These are phyloP conservation scores for Leccinum rimulosum DNA, from an alignment of 768 basidiomycete species.

Conservation along the genomic window DNA sequence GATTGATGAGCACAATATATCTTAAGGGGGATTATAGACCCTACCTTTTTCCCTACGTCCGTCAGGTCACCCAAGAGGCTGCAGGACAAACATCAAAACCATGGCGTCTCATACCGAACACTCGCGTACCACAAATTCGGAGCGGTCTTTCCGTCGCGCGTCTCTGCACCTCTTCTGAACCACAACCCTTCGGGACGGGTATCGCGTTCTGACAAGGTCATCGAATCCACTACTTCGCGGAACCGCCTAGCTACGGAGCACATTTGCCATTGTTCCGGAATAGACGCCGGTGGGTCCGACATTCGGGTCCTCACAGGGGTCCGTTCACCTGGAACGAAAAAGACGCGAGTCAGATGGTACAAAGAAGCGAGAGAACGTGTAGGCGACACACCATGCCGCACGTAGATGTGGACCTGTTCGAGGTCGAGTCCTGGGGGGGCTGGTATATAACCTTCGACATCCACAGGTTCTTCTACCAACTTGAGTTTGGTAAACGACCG, in stretches of 20 bases:
- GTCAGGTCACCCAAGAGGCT: constrained; percentile 57
- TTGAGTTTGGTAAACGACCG: constrained; percentile 1
- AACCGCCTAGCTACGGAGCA: constrained; percentile 56
- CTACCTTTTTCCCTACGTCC: constrained; percentile 62
- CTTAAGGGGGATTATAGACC: constrained; percentile 1
- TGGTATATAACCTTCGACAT: constrained; percentile 58
- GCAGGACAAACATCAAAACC: not conserved
- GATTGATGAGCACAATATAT: constrained; percentile 2
- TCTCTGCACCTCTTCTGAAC: constrained; percentile 52
- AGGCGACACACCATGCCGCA: constrained; percentile 61
- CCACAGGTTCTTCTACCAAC: constrained; percentile 46
- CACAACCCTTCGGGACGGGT: constrained; percentile 30
- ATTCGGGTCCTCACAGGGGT: constrained; percentile 73
- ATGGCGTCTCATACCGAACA: not conserved
- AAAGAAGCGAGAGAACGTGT: not conserved
- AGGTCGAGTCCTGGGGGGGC: constrained; percentile 55
- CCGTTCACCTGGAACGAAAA: constrained; percentile 57
- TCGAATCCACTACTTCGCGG: constrained; percentile 40
- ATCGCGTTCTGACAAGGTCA: constrained; percentile 8
- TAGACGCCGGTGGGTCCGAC: constrained; percentile 55
- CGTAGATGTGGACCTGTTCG: constrained; percentile 72
- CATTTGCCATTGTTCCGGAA: constrained; percentile 69
- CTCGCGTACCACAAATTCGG: constrained; percentile 62
- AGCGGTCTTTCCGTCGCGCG: constrained; percentile 48
- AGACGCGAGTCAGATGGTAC: not conserved